Base-by-base conservation (phyloP, 768 basidiomycete genomes). In the Suillus subalutaceus region DNA sequence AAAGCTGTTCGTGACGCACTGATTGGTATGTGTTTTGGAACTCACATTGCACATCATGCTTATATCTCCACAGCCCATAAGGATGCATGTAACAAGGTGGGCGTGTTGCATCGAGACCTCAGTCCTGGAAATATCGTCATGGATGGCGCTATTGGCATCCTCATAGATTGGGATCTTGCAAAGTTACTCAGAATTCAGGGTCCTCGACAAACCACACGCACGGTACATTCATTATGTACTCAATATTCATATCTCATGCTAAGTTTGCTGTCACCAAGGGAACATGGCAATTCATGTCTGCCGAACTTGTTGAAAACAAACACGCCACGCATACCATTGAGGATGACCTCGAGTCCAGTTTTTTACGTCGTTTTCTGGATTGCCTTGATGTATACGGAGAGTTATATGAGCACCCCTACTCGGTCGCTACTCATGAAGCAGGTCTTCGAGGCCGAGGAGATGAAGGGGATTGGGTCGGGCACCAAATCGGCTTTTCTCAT, bases 201-300 rank as follows among this genome's bases (percentile, higher is more conserved):
- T 43, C 16, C 43, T 18, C 43, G 4, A 18, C 43, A 43, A 18
- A 2, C 16, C 16, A 46, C 44, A 20, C 8, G 18, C 20, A 44
- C 50, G 23, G 67, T 68, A 63, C 26, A 57, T 67, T 12, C 3
- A 12, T 10, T 40, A 32, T 32, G 26, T 2, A 32, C 20, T n/a
- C 46, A 48, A 10, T 2, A 40, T 18, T 53, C 23, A 30, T 16
- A 6, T 59, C 15, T n/a, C 23, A 13, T 43, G 6, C 32, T 40
- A 38, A 32, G 12, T 58, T 37, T 60, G 55, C 5, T 12, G 41
- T 13, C 46, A 26, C 50, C 23, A 50, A 78, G 77, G 78, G 79
- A 0, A 78, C 77, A 16, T 78, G 77, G 77, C 71, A 72, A 40
- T 78, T 77, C 60, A 75, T 78, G 70, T 76, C 78, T 4, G 56